Base-by-base conservation (phyloP, 202 grass and related monocot species). In the Setaria viridis region DNA sequence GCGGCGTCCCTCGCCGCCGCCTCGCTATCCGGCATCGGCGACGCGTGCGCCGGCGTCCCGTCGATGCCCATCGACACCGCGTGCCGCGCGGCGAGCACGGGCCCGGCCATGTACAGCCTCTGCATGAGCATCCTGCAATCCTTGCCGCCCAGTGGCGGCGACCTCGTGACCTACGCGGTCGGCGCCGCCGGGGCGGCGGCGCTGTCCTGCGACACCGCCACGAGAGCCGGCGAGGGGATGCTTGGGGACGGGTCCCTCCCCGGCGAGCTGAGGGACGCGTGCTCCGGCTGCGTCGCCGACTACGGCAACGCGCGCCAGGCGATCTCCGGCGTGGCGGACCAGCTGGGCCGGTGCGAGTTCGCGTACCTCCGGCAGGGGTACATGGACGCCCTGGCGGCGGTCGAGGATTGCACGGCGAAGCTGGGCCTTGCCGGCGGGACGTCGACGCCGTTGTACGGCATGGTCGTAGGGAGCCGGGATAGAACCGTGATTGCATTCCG, bases 391-490 rank as follows among this genome's bases (percentile, higher is more conserved):
- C 3, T 32, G 6, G 11, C 32, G 33, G 30, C 56, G 11, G 3
- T 74, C 17, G 45, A 74, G 11, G 70, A 83, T 8, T 74, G 81
- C 60, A 20, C 58, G n/a, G 2, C 1, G 5, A 50, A 49, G 30
- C 33, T 83, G 19, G 53, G 20, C 15, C 19, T 7, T 12, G 20
- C 9, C 32, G 45, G 59, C 19, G 33, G 62, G 11, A 14, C 3
- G 47, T 11, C 45, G 7, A 53, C 70, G 70, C 2, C 57, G 34
- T 29, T 83, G 30, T 51, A 83, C 45, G n/a, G n/a, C 12, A 63
- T 64, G 81, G 45, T 64, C 8, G 5, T 83, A 8, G 12, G 33
- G 7, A 46, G 53, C 35, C 57, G 70, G 57, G 70, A 83, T 19
- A 37, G 58, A 6, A 33, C 32, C 45, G 8, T 16, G 7, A 69